Conservation (phyloP, 345 rosid genomes). For the Citropsis articulata region DNA sequence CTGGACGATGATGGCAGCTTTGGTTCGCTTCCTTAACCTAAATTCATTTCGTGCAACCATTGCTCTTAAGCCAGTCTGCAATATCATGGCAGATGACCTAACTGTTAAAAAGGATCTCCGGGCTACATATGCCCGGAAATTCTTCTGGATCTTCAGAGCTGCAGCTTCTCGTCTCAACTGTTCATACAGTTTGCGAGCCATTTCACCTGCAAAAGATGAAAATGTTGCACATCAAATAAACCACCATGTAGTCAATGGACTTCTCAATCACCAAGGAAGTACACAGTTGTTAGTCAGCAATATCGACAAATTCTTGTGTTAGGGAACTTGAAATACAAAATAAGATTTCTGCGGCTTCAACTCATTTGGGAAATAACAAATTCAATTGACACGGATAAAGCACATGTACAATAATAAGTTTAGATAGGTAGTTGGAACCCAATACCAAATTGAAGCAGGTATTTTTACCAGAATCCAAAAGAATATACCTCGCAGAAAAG, state of each 20-base stretch:
- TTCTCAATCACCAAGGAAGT: not conserved
- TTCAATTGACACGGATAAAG: not conserved
- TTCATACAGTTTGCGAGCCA: constrained; percentile 57
- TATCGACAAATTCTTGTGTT: not conserved
- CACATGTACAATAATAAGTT: constrained; percentile 6
- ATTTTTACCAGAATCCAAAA: constrained; percentile 3
- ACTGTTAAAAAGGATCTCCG: constrained; percentile 47
- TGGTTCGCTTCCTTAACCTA: constrained; percentile 73
- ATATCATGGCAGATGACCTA: constrained; percentile 52
- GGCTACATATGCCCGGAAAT: constrained; percentile 54
- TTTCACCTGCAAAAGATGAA: constrained; percentile 40
- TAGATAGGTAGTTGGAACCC: not conserved
- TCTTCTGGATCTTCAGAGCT: constrained; percentile 81
- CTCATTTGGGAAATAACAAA: not conserved
- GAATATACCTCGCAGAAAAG: constrained; percentile 70
- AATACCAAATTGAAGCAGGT: not conserved
- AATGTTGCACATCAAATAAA: not conserved
- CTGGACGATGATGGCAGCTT: constrained; percentile 76
- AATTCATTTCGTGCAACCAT: constrained; percentile 89
- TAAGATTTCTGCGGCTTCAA: not conserved
- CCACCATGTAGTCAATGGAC: not conserved
- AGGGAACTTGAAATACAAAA: not conserved
- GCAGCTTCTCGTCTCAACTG: constrained; percentile 68
- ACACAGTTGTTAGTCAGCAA: not conserved
- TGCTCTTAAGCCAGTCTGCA: constrained; percentile 87